Evolutionary conservation across 179 eudicot genomes (phyloP), one percentile per base, ranked within the genome.

Genomic region (Silene noctiflora): DNA sequence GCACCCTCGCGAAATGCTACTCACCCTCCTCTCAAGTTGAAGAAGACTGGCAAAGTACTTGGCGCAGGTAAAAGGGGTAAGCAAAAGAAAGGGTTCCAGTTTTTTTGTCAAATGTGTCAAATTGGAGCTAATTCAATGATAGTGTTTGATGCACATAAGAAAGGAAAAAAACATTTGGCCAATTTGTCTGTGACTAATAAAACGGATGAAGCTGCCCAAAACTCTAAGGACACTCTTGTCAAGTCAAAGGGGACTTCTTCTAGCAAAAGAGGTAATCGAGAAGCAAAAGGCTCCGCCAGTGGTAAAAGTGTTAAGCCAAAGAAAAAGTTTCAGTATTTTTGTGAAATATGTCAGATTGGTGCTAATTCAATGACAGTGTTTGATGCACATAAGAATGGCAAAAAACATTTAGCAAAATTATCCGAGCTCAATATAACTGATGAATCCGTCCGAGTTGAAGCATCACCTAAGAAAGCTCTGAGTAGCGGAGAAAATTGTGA

Each of bases 101-200:
- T 78, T 60, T 85, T 85, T 84, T 89, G 96, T 25, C 83, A 79
- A 16, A 31, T 83, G 63, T 91, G 93, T 69, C 61, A 83, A 60
- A 73, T 79, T 11, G 87, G 88, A 44, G 77, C 87, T 51, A 59
- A 39, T 60, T 73, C 83, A 17, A 56, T 46, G 79, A 79, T 74
- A 11, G 86, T 83, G 35, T 74, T 91, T 84, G 60, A 80, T 22
- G 68, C 35, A 6, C 96, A 91, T 75, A 77, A 48, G 74, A 80
- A 62, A 14, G 96, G 96, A 8, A 91, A 87, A 80, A 85, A 78
- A 75, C 97, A 91, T 67, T 21, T 72, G 31, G 59, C 72, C 17
- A 80, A 77, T 48, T 72, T 85, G 25, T 51, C 17, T 22, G 21
- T 42, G 72, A 58, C 62, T 4, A 69, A 75, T 42, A 31, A 80